phyloP scores from a whole-genome alignment of 2,329 filamentous ascomycete species.

The Cercospora sesami region DNA sequence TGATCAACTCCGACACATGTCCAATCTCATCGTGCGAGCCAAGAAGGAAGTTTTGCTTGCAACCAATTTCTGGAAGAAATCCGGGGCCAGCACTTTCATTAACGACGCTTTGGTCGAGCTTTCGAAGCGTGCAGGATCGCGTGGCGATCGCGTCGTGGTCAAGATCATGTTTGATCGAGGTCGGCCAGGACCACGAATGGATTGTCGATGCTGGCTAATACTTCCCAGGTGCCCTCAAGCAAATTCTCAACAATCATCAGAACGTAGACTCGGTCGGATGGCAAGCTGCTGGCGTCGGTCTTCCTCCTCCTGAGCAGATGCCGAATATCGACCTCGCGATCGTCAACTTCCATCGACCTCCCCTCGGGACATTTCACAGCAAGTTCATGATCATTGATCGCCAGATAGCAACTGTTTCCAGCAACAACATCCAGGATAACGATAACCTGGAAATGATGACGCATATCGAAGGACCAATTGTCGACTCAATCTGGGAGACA shows the following conservation, averaged over 20 bases:
- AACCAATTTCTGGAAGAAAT: slow-evolving; percentile 74
- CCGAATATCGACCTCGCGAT: slow-evolving; percentile 72
- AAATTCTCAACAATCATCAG: slow-evolving; percentile 64
- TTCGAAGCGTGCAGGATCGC: slow-evolving; percentile 61
- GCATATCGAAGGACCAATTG: slow-evolving; percentile 73
- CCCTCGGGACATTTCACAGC: slow-evolving; percentile 73
- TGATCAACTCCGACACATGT: slow-evolving; percentile 72
- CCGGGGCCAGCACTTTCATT: slow-evolving; percentile 66
- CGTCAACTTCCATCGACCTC: slow-evolving; percentile 68
- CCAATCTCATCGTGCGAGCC: slow-evolving; percentile 72
- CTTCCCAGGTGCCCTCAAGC: slow-evolving; percentile 1
- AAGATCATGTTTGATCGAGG: slow-evolving; percentile 77
- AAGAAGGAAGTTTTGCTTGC: slow-evolving; percentile 71
- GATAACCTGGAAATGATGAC: slow-evolving; percentile 78
- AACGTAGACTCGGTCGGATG: slow-evolving; percentile 60
- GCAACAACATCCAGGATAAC: slow-evolving; percentile 73
- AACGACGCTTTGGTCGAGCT: slow-evolving; percentile 69
- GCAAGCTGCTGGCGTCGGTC: slow-evolving; percentile 53
- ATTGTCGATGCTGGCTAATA: not conserved
- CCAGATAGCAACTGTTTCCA: slow-evolving; percentile 68
- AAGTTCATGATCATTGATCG: slow-evolving; percentile 79
- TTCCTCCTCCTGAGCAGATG: slow-evolving; percentile 65
- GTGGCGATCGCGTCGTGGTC: slow-evolving; percentile 61
- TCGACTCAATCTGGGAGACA: slow-evolving; percentile 73
- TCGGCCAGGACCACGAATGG: slow-evolving; percentile 36